These are phyloP conservation scores for Umbelopsis sp. DNA, from an alignment of 192 early-diverging fungal species.

Conservation along the genomic window DNA sequence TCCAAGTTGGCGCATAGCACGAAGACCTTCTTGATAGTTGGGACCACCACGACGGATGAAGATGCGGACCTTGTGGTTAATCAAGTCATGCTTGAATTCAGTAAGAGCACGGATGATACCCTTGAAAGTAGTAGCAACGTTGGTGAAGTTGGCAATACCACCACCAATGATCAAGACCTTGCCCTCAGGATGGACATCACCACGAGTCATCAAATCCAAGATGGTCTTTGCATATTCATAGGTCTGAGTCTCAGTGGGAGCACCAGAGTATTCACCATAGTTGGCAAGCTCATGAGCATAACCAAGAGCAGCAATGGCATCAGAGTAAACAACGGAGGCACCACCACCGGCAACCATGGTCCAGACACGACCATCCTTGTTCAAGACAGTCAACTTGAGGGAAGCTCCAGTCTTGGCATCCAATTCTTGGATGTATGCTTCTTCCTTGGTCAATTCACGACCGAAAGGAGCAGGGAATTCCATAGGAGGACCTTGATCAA, in stretches of 20 bases:
- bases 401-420: constrained; percentile 99
- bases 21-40: constrained; percentile 99
- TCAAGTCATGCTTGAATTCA: constrained; percentile 89
- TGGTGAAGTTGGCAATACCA: constrained; percentile 99
- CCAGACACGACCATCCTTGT: constrained; percentile 95
- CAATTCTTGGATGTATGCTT: constrained; percentile 97
- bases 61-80: constrained; percentile 87
- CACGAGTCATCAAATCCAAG: constrained; percentile 97
- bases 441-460: constrained; percentile 93
- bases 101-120: constrained; percentile 94
- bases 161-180: constrained; percentile 99
- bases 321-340: constrained; percentile 97
- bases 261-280: constrained; percentile 99
- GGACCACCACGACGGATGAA: constrained; percentile 98
- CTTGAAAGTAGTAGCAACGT: constrained; percentile 99
- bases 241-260: constrained; percentile 98
- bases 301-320: constrained; percentile 97
- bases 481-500: constrained; percentile 83
- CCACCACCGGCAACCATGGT: constrained; percentile 99
- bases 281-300: constrained; percentile 95
- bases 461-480: constrained; percentile 99
- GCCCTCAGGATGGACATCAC: constrained; percentile 77
- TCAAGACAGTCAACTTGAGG: constrained; percentile 96
- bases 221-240: constrained; percentile 99
- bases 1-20: constrained; percentile 90